phyloP scores from a whole-genome alignment of 345 rosid genomes.

The Durio zibethinus region DNA sequence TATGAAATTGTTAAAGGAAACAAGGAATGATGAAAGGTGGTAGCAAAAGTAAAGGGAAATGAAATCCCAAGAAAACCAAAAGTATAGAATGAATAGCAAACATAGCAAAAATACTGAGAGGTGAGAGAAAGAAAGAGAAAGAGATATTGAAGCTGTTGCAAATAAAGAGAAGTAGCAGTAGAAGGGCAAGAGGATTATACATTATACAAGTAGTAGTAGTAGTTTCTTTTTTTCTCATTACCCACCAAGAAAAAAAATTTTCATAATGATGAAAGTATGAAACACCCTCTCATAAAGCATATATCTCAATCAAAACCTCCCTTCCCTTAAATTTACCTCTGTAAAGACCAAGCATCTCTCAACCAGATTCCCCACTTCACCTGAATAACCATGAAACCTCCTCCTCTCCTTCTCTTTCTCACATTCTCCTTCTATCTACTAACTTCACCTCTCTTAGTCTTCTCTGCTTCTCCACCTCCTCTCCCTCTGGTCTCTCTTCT shows the following conservation, averaged over 20 bases:
- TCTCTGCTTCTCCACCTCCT: slow-evolving; percentile 40
- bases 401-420: slow-evolving; percentile 32
- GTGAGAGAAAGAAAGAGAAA: background rate
- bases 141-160: background rate
- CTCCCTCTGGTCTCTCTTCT: slow-evolving; percentile 66
- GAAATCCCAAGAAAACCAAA: slow-evolving; percentile 36
- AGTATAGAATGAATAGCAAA: slow-evolving; percentile 23
- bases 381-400: slow-evolving; percentile 49
- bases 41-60: slow-evolving; percentile 31
- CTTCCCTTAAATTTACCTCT: slow-evolving; percentile 57
- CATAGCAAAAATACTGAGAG: slow-evolving; percentile 20
- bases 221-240: background rate
- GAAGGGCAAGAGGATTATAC: background rate
- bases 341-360: slow-evolving; percentile 20
- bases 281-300: slow-evolving; percentile 51
- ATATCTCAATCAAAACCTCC: slow-evolving; percentile 36
- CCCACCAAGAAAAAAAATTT: slow-evolving; percentile 26
- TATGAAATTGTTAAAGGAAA: slow-evolving; percentile 31
- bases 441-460: slow-evolving; percentile 4
- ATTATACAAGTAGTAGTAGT: background rate
- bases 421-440: slow-evolving; percentile 31
- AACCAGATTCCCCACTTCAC: slow-evolving; percentile 32
- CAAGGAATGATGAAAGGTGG: slow-evolving; percentile 55
- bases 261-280: slow-evolving; percentile 64
- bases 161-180: background rate